A percentile compares a stretch with the other conserved stretches of the same genome.
These are phyloP conservation scores for Tranzscheliella williamsii DNA, from an alignment of 1,284 basidiomycete genomes.

Conservation along the genomic window DNA sequence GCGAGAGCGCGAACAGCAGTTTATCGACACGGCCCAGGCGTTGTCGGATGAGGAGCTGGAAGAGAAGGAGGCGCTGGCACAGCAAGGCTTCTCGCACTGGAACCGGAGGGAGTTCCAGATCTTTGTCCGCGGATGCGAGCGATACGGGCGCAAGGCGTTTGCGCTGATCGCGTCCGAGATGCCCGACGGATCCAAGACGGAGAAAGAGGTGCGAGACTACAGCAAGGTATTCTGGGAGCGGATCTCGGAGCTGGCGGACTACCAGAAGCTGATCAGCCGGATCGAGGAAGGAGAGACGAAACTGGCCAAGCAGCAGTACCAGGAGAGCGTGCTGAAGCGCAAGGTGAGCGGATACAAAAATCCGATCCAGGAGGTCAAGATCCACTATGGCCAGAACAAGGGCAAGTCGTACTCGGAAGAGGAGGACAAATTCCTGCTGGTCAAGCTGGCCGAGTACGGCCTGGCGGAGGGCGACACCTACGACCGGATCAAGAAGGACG, in stretches of 20 bases:
- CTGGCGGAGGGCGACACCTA: constrained; percentile 89
- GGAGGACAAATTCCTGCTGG: constrained; percentile 92
- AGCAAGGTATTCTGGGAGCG: constrained; percentile 86
- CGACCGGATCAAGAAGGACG: constrained; percentile 93
- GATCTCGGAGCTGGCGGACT: constrained; percentile 73
- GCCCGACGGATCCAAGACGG: constrained; percentile 68
- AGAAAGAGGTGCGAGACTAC: constrained; percentile 80
- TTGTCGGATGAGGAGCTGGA: constrained; percentile 72
- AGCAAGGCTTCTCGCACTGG: constrained; percentile 52
- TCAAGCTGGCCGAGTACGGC: constrained; percentile 87
- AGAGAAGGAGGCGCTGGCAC: constrained; percentile 68
- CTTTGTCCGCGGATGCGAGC: constrained; percentile 82
- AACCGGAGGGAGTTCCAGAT: constrained; percentile 90
- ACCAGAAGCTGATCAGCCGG: constrained; percentile 44
- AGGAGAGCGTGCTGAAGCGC: constrained; percentile 44
- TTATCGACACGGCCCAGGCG: constrained; percentile 68
- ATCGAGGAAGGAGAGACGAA: constrained; percentile 59
- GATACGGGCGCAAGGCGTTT: constrained; percentile 79
- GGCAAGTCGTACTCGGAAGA: constrained; percentile 90
- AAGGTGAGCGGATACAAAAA: constrained; percentile 38
- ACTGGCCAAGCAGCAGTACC: constrained; percentile 46
- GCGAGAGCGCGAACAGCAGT: constrained; percentile 76
- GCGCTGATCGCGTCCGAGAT: constrained; percentile 82
- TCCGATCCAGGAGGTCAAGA: constrained; percentile 53
- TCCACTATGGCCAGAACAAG: constrained; percentile 67